phyloP scores from a whole-genome alignment of 768 basidiomycete genomes.

The Phylloporus sp. region DNA sequence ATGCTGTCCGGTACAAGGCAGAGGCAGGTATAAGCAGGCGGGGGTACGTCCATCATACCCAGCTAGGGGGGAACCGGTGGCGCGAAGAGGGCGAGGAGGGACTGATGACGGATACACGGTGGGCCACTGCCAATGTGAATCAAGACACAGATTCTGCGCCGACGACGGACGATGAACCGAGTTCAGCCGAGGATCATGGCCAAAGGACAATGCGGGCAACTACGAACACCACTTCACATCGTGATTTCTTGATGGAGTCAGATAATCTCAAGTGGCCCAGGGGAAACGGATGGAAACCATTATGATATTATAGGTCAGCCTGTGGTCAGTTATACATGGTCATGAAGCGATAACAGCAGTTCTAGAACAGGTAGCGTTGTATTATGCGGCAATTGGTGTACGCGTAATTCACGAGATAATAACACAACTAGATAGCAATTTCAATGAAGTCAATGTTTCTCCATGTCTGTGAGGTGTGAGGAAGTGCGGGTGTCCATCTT shows the following conservation, averaged over 20 bases:
- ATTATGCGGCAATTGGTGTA: slow-evolving; percentile 16
- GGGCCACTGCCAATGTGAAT: slow-evolving; percentile 26
- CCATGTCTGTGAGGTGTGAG: background rate
- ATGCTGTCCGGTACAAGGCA: slow-evolving; percentile 65
- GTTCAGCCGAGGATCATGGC: slow-evolving; percentile 15
- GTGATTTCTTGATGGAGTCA: slow-evolving; percentile 19
- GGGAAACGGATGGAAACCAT: slow-evolving; percentile 51
- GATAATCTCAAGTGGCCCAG: slow-evolving; percentile 62
- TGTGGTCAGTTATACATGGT: background rate
- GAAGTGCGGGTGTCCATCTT: background rate
- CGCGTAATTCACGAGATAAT: slow-evolving; percentile 19
- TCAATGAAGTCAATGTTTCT: background rate
- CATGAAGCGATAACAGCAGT: background rate
- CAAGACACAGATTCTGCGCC: slow-evolving; percentile 18
- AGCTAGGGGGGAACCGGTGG: slow-evolving; percentile 23
- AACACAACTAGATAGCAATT: background rate
- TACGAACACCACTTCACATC: background rate
- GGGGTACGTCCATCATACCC: slow-evolving; percentile 48
- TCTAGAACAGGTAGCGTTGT: slow-evolving; percentile 14
- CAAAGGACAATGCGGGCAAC: background rate
- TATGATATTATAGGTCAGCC: slow-evolving; percentile 22
- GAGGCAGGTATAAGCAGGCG: slow-evolving; percentile 62
- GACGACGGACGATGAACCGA: slow-evolving; percentile 25
- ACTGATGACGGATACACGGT: slow-evolving; percentile 37
- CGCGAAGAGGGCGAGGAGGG: slow-evolving; percentile 35